These are phyloP conservation scores for Centaurea solstitialis DNA, from an alignment of 129 eudicot species.

Conservation along the genomic window DNA sequence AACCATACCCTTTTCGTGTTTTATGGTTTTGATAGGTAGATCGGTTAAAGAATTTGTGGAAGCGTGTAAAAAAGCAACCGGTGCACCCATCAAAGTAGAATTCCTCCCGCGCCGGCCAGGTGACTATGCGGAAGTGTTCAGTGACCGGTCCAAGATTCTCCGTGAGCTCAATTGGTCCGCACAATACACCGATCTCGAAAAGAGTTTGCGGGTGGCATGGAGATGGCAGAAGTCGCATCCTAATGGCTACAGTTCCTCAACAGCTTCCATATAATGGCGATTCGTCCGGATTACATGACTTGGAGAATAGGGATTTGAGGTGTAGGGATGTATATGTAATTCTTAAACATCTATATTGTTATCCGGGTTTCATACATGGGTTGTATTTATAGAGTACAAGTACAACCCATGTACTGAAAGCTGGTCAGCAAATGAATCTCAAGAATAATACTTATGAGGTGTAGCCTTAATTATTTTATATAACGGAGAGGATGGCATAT, in stretches of 20 bases:
- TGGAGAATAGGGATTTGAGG: not conserved
- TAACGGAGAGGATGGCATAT: not conserved
- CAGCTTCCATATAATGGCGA: slow-evolving; percentile 9
- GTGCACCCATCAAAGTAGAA: slow-evolving; percentile 69
- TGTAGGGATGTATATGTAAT: slow-evolving; percentile 7
- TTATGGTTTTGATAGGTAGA: slow-evolving; percentile 51
- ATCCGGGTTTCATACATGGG: not conserved
- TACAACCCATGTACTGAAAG: not conserved
- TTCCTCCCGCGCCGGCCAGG: slow-evolving; percentile 75
- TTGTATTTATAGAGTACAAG: not conserved
- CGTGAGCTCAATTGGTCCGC: slow-evolving; percentile 78
- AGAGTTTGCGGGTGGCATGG: slow-evolving; percentile 76
- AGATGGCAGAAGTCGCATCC: slow-evolving; percentile 81
- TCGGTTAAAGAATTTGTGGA: slow-evolving; percentile 88
- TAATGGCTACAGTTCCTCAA: slow-evolving; percentile 38
- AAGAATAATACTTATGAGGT: not conserved
- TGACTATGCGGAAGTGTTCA: slow-evolving; percentile 86
- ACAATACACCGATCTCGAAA: slow-evolving; percentile 58
- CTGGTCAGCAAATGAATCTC: not conserved
- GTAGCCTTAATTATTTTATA: not conserved
- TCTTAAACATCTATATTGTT: slow-evolving; percentile 11
- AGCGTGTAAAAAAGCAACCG: slow-evolving; percentile 90
- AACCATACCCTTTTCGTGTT: not conserved
- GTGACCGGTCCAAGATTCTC: slow-evolving; percentile 75
- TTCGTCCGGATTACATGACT: not conserved